Evolutionary conservation across 805 yeast genomes (phyloP).

Genomic region (Scheffersomyces amazonensis): DNA sequence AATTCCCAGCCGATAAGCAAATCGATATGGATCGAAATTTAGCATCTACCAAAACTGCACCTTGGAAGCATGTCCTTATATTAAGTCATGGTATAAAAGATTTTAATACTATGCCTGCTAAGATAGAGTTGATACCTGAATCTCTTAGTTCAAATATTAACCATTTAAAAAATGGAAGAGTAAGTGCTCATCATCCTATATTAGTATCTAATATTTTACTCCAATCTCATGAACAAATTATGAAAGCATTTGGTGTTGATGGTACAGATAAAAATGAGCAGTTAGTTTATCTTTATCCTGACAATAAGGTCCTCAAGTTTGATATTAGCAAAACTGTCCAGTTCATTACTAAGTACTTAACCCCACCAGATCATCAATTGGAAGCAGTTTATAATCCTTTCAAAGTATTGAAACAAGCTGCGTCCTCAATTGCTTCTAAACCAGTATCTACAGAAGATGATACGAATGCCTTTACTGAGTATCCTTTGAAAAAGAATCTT

Average conservation of each 20-base stretch:
- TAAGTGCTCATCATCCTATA: constrained; percentile 49
- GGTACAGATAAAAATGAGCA: constrained; percentile 3
- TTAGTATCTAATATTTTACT: constrained; percentile 46
- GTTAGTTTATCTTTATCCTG: constrained; percentile 54
- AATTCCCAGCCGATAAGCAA: constrained; percentile 41
- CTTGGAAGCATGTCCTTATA: constrained; percentile 57
- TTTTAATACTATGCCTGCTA: constrained; percentile 43
- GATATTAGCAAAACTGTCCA: constrained; percentile 19
- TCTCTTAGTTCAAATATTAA: constrained; percentile 42
- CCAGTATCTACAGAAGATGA: too few species aligned
- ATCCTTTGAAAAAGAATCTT: constrained; percentile 19
- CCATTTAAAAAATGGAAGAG: constrained; percentile 23
- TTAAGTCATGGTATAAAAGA: constrained; percentile 41
- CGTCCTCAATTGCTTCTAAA: too few species aligned
- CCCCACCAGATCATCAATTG: constrained; percentile 22
- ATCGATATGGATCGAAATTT: constrained; percentile 40
- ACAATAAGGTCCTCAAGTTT: constrained; percentile 41
- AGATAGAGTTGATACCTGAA: constrained; percentile 47
- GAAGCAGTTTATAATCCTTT: constrained; percentile 24
- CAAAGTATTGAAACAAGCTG: constrained; percentile 1
- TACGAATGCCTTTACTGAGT: constrained; percentile 5
- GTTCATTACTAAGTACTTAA: constrained; percentile 42
- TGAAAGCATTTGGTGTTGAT: constrained; percentile 4
- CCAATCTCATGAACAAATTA: constrained; percentile 7
- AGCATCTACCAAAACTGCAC: constrained; percentile 45